Conservation (phyloP, 1,284 basidiomycete genomes). For the Cutaneotrichosporon dermatis region DNA sequence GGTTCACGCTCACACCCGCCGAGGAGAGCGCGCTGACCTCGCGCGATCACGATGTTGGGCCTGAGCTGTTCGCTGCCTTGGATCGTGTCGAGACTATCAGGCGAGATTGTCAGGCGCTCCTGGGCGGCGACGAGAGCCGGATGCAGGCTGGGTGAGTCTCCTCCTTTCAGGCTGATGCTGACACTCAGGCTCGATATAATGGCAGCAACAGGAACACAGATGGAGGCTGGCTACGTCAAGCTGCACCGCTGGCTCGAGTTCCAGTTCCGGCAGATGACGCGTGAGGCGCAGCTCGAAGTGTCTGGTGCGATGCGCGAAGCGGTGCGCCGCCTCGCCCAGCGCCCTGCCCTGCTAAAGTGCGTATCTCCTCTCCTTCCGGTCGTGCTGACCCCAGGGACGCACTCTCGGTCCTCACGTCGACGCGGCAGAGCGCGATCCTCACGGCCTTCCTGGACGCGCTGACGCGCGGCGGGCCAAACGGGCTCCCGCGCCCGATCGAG, state of each 20-base stretch:
- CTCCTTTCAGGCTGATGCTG: too few relatives aligned
- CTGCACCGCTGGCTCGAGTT: conserved; percentile 78
- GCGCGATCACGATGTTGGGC: conserved; percentile 68
- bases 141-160: conserved; percentile 70
- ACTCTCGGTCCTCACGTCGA: conserved; percentile 69
- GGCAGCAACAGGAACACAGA: conserved; percentile 68
- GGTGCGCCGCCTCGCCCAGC: conserved; percentile 64
- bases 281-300: conserved; percentile 76
- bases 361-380: too few relatives aligned
- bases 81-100: conserved; percentile 79
- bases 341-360: conserved; percentile 70
- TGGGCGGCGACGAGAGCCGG: conserved; percentile 74
- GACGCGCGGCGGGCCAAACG: conserved; percentile 81
- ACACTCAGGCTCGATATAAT: conserved; percentile 74
- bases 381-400: conserved; percentile 65
- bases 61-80: conserved; percentile 75
- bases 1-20: conserved; percentile 73
- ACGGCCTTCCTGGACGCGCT: conserved; percentile 79
- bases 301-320: conserved; percentile 65
- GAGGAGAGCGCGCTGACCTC: conserved; percentile 72
- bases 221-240: conserved; percentile 87
- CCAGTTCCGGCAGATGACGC: conserved; percentile 76
- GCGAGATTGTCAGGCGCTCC: conserved; percentile 75
- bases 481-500: conserved; percentile 88
- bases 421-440: conserved; percentile 73